A percentile compares a stretch with the other conserved stretches of the same genome.
These are phyloP conservation scores for Stachybotrys echinatus DNA, from an alignment of 2,329 filamentous ascomycete genomes.

Conservation along the genomic window DNA sequence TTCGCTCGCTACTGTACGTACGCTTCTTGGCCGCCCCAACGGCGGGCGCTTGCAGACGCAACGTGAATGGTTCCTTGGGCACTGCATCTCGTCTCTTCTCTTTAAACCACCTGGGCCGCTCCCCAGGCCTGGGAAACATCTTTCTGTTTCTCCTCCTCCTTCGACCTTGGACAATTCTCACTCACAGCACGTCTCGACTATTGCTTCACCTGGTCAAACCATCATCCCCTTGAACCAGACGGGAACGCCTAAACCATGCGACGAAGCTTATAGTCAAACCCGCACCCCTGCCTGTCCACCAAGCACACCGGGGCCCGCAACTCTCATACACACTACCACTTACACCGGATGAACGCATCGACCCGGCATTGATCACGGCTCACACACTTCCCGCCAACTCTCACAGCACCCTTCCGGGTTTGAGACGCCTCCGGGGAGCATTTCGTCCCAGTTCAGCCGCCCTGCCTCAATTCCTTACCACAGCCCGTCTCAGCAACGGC, in stretches of 20 bases:
- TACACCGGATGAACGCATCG: background rate
- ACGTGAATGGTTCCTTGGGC: background rate
- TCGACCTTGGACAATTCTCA: background rate
- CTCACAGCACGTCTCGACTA: background rate
- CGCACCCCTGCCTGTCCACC: background rate
- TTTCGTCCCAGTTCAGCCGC: background rate
- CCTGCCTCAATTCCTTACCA: background rate
- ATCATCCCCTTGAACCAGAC: too few species aligned
- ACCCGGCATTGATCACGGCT: too few species aligned
- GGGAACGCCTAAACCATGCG: background rate
- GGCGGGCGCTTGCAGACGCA: background rate
- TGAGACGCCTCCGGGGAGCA: background rate
- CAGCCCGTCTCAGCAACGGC: background rate
- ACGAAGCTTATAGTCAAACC: background rate
- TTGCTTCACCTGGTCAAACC: too few species aligned
- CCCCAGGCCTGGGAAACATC: background rate
- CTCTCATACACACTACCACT: background rate
- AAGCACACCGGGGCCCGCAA: background rate
- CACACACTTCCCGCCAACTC: background rate
- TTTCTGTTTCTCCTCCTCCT: background rate
- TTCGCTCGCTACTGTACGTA: background rate
- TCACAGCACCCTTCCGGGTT: background rate
- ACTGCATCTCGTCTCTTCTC: background rate
- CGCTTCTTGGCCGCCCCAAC: background rate
- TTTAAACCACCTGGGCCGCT: background rate